Conservation (phyloP, 805 yeast genomes). For the Saccharomycopsis sp. region DNA sequence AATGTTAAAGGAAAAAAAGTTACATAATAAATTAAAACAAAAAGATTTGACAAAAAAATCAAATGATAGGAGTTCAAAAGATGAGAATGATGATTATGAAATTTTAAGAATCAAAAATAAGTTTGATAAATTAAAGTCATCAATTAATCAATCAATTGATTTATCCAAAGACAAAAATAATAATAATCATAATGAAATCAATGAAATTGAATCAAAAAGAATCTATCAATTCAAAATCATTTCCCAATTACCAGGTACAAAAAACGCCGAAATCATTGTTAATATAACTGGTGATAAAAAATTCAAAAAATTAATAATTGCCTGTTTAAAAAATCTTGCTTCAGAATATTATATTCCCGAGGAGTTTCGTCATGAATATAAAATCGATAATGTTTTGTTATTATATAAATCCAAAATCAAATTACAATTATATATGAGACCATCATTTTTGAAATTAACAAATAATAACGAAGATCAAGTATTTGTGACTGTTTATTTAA, state of each 20-base stretch:
- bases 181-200: no score
- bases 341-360: constrained; percentile 1
- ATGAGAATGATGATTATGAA: no score
- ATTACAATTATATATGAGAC: constrained; percentile 21
- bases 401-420: constrained; percentile 19
- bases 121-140: no score
- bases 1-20: no score
- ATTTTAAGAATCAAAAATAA: no score
- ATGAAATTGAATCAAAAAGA: neutral
- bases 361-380: constrained; percentile 12
- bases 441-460: constrained; percentile 19
- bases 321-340: constrained; percentile 13
- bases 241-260: constrained; percentile 13
- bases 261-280: neutral
- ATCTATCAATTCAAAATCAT: constrained; percentile 11
- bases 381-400: constrained; percentile 16
- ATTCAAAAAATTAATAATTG: constrained; percentile 8
- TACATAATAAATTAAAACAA: no score
- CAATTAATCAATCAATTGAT: no score
- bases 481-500: constrained; percentile 18
- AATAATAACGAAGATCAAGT: constrained; percentile 15
- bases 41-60: no score
- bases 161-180: no score
- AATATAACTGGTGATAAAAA: constrained; percentile 9
- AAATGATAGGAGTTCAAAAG: no score